Base-by-base conservation (phyloP, 148 eudicot genomes). In the Talinum fruticosum region DNA sequence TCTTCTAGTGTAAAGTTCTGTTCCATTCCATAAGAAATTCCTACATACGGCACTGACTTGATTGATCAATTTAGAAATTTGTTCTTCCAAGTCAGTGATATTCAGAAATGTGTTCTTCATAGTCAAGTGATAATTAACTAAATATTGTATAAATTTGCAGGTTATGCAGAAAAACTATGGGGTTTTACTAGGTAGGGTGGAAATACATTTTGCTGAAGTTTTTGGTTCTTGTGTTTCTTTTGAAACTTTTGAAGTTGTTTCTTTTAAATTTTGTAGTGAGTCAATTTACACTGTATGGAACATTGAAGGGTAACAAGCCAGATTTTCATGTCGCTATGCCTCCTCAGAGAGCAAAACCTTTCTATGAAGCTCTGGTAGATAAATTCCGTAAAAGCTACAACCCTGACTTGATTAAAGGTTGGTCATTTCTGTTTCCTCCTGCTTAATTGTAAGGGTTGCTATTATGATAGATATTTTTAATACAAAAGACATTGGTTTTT, bases 271-370 rank as follows among this genome's bases (percentile, higher is more conserved):
- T 83, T 88, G 80, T 92, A 93, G 99, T 96, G 76, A 96, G 99
- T 85, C 99, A 96, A 82, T 96, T 96, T 82, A 96, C 99, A 53
- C 83, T 96, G 41, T 96, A 88, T 86, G 99, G 99, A 78, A 83
- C 89, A 69, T 84, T 96, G 85, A 96, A 96, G 93, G 99, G 99
- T 71, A 96, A 96, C 87, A 96, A 96, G 83, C 99, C 99, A 19
- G 99, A 96, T 89, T 96, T 93, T 87, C 99, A 96, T 81, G 97
- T 96, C 79, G 97, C 99, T 65, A 96, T 93, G 99, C 83, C 97
- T n/a, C 97, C 99, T 15, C 90, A 84, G 54, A 84, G 75, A 79
- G 97, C 97, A 51, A 96, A 87, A 76, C 87, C 97, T 8, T 93
- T 93, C 77, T 96, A 96, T 62, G 92, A 88, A 74, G 89, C 97